Evolutionary conservation across 495 filamentous ascomycete genomes (phyloP).

Genomic region (Parathielavia appendiculata): DNA sequence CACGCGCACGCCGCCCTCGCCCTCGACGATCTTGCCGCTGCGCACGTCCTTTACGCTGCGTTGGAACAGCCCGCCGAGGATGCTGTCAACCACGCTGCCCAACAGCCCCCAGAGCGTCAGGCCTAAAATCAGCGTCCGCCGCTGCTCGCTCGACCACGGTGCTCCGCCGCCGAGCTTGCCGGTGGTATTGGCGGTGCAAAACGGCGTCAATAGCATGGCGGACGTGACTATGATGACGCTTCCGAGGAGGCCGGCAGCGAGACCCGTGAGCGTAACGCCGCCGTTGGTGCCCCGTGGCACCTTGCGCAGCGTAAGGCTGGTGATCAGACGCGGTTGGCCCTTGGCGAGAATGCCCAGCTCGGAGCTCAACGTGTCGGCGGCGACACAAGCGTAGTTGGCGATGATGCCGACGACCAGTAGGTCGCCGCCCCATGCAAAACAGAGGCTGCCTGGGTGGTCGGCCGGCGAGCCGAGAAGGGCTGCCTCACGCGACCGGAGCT

Average conservation of each 20-base stretch:
- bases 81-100: constrained; percentile 79
- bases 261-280: constrained; percentile 69
- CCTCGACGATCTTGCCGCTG: constrained; percentile 84
- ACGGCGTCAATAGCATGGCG: constrained; percentile 61
- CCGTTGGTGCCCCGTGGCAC: constrained; percentile 93
- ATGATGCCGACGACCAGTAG: constrained; percentile 56
- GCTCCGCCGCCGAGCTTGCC: constrained; percentile 32
- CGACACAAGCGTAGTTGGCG: constrained; percentile 81
- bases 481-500: constrained; percentile 47
- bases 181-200: constrained; percentile 49
- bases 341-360: constrained; percentile 89
- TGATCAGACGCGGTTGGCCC: constrained; percentile 75
- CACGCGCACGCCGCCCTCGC: constrained; percentile 75
- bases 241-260: constrained; percentile 68
- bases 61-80: constrained; percentile 81
- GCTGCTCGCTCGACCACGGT: constrained; percentile 46
- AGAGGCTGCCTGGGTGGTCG: constrained; percentile 35
- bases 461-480: constrained; percentile 17
- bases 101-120: constrained; percentile 66
- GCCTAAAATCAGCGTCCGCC: constrained; percentile 52
- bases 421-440: constrained; percentile 49
- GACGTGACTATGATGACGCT: constrained; percentile 65
- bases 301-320: constrained; percentile 62
- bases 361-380: constrained; percentile 91
- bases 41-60: constrained; percentile 78